Conservation (phyloP, 352 stramenopile genomes). For the Phytopythium oedochilum region DNA sequence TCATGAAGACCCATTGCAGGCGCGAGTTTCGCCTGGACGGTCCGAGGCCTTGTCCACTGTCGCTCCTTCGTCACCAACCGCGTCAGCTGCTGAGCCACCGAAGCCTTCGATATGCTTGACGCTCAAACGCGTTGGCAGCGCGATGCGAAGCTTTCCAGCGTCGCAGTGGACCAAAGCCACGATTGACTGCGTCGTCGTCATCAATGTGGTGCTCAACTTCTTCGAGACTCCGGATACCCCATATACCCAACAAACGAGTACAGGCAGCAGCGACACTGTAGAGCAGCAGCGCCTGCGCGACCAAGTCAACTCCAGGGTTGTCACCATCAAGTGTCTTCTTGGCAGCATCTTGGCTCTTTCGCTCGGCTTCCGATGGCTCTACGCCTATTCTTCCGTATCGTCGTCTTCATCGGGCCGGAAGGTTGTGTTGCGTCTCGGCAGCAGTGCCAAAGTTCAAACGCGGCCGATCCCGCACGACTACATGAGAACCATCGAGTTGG, state of each 20-base stretch:
- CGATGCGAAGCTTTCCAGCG: constrained; percentile 7
- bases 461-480: neutral
- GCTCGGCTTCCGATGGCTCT: constrained; percentile 16
- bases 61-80: neutral
- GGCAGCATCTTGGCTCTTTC: constrained; percentile 11
- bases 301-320: constrained; percentile 9
- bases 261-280: neutral
- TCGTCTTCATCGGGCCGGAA: neutral
- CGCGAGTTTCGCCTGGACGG: neutral
- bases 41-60: neutral
- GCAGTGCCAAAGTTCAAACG: neutral
- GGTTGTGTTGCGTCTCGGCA: neutral
- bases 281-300: constrained; percentile 3
- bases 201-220: constrained; percentile 19
- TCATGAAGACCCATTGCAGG: neutral
- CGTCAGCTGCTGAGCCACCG: neutral
- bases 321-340: constrained; percentile 16
- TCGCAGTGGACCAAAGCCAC: constrained; percentile 13
- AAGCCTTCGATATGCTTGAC: constrained; percentile 1
- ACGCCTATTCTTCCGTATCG: constrained; percentile 15
- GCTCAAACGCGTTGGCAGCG: constrained; percentile 13
- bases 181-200: constrained; percentile 12
- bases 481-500: neutral
- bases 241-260: constrained; percentile 3
- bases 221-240: constrained; percentile 12